Evolutionary conservation across 768 basidiomycete species (phyloP).

Genomic region (Termitomyces sp.): DNA sequence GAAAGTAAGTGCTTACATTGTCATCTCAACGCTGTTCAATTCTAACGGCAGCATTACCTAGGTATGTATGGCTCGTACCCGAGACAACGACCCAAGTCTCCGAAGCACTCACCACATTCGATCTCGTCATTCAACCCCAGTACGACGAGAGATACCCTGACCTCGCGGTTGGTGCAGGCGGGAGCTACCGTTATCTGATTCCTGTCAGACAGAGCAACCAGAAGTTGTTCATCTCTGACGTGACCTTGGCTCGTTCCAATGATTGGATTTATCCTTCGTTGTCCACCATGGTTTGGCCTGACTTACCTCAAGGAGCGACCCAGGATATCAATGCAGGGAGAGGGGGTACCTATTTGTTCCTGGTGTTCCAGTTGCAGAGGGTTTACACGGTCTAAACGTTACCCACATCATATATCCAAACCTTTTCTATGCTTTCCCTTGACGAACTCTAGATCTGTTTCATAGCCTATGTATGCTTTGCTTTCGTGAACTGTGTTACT

Average conservation of each 20-base stretch:
- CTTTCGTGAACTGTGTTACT: too few species aligned
- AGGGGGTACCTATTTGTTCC: neutral
- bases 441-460: too few species aligned
- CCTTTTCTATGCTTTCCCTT: neutral
- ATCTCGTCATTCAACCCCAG: neutral
- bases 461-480: too few species aligned
- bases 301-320: neutral
- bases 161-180: constrained; percentile 3
- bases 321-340: neutral
- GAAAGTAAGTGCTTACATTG: neutral
- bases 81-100: constrained; percentile 1
- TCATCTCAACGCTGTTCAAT: neutral
- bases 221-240: neutral
- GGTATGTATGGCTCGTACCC: constrained; percentile 8
- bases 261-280: neutral
- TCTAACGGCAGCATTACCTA: neutral
- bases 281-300: neutral
- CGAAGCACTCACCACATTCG: constrained; percentile 1
- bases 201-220: neutral
- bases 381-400: neutral
- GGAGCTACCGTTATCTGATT: constrained; percentile 2
- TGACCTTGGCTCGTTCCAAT: neutral
- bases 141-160: neutral
- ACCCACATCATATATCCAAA: too few species aligned
- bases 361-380: constrained; percentile 2